Percentiles rank a stretch among this genome's conserved stretches.
phyloP scores from a whole-genome alignment of 2,329 filamentous ascomycete species.

The Huntiella bhutanensis region DNA sequence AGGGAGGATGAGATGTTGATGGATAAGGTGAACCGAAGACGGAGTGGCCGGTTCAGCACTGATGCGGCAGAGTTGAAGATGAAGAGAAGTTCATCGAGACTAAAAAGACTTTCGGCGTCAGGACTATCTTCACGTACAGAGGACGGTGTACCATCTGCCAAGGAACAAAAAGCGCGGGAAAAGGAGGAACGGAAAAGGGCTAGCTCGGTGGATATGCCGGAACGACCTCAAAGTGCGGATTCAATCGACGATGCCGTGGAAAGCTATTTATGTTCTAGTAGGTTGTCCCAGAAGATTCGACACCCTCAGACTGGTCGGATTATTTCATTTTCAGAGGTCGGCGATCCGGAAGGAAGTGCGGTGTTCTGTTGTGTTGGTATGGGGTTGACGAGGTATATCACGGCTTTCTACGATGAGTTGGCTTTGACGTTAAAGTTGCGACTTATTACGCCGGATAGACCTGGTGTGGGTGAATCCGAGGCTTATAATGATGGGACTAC shows the following conservation, averaged over 20 bases:
- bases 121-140: slow-evolving; percentile 9
- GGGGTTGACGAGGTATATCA: slow-evolving; percentile 90
- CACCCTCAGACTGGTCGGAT: slow-evolving; percentile 72
- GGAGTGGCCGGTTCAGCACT: slow-evolving; percentile 30
- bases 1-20: slow-evolving; percentile 25
- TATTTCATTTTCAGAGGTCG: slow-evolving; percentile 94
- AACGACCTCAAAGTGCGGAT: slow-evolving; percentile 60
- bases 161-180: neutral
- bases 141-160: neutral
- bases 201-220: slow-evolving; percentile 20
- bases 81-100: slow-evolving; percentile 37
- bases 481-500: slow-evolving; percentile 62
- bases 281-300: slow-evolving; percentile 70
- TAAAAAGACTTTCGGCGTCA: slow-evolving; percentile 35
- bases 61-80: slow-evolving; percentile 26
- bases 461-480: slow-evolving; percentile 84
- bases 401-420: slow-evolving; percentile 91
- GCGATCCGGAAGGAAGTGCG: slow-evolving; percentile 74
- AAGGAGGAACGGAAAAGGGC: slow-evolving; percentile 19
- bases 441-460: slow-evolving; percentile 82
- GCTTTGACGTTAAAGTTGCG: slow-evolving; percentile 73
- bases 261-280: slow-evolving; percentile 62
- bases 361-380: slow-evolving; percentile 96
- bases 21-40: slow-evolving; percentile 24
- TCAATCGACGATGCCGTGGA: slow-evolving; percentile 79